Base-by-base conservation (phyloP, 2,329 filamentous ascomycete genomes). In the Teratosphaeriaceae sp. region DNA sequence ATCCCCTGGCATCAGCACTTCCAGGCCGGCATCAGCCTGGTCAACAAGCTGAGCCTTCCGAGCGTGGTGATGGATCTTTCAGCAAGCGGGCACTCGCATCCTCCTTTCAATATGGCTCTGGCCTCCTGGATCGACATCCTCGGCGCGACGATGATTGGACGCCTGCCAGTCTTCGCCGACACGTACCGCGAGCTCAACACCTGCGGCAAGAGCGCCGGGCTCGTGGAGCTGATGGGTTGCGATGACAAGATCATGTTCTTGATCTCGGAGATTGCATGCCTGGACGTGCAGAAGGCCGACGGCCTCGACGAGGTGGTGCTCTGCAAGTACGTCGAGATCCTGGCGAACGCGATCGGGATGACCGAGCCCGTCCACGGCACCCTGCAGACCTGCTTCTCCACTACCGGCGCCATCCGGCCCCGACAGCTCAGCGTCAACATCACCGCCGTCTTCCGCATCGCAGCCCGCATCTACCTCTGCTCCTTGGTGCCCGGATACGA, bases 1-100 rank as follows among this genome's bases (percentile, higher is more conserved):
- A 94, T 97, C 55, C 82, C 89, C 18, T 98, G 92, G 92, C 86
- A 90, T 69, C 86, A 94, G 63, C 92, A 98, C 71, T 96, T 97
- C 70, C 85, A 94, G 64, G 89, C 89, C 3, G 90, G 84, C 16
- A 84, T 85, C 54, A 88, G 82, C 55, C 75, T 97, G 41, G 85
- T 95, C 19, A 79, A 85, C 62, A 89, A 87, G 67, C 81, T 97
- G 24, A 82, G 89, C 46, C 79, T 97, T 29, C 83, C 85, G 8
- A 74, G 75, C 29, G 65, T 81, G 37, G 79, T 90, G 42, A 47
- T 55, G 38, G 75, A 81, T 52, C 42, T 55, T 9, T 50, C 52
- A 5, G 45, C 43, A n/a, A 52, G 46, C 22, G 52, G 50, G 12
- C 71, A 73, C n/a, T 70, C 76, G 50, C 82, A 82, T 49, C 80